phyloP scores from a whole-genome alignment of 192 early-diverging fungal genomes.

The Pilaira anomala region DNA sequence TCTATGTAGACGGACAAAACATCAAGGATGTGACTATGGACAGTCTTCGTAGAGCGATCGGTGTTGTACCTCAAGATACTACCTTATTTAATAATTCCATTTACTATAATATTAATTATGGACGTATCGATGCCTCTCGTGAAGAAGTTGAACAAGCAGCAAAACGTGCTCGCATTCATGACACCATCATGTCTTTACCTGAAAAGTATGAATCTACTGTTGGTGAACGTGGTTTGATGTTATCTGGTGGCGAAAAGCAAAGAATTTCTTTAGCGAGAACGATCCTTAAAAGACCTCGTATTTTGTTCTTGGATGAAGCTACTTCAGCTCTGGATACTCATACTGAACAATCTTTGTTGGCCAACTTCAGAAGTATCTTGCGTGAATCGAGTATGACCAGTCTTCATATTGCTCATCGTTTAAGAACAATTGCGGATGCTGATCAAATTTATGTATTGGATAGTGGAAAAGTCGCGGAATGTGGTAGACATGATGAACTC shows the following conservation, averaged over 20 bases:
- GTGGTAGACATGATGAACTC: slow-evolving; percentile 81
- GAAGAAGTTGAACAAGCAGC: slow-evolving; percentile 64
- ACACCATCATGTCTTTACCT: slow-evolving; percentile 54
- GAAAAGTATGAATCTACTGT: slow-evolving; percentile 64
- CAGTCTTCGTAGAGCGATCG: slow-evolving; percentile 74
- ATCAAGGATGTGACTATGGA: slow-evolving; percentile 75
- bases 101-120: slow-evolving; percentile 91
- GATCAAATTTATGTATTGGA: slow-evolving; percentile 89
- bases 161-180: slow-evolving; percentile 57
- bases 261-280: slow-evolving; percentile 81
- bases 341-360: slow-evolving; percentile 83
- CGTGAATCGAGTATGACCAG: slow-evolving; percentile 73
- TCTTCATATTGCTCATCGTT: slow-evolving; percentile 91
- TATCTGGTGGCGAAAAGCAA: slow-evolving; percentile 68
- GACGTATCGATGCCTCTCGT: slow-evolving; percentile 58
- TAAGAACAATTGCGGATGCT: slow-evolving; percentile 86
- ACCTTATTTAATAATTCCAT: slow-evolving; percentile 93
- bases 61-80: slow-evolving; percentile 92
- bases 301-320: slow-evolving; percentile 91
- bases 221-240: slow-evolving; percentile 68
- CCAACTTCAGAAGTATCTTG: slow-evolving; percentile 84
- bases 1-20: slow-evolving; percentile 85
- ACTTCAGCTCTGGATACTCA: slow-evolving; percentile 82
- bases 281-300: slow-evolving; percentile 88
- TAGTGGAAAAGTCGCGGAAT: slow-evolving; percentile 81